Evolutionary conservation across 2,329 filamentous ascomycete genomes (phyloP), one percentile per base, ranked within the genome.

Genomic region (Talaromyces sp.): DNA sequence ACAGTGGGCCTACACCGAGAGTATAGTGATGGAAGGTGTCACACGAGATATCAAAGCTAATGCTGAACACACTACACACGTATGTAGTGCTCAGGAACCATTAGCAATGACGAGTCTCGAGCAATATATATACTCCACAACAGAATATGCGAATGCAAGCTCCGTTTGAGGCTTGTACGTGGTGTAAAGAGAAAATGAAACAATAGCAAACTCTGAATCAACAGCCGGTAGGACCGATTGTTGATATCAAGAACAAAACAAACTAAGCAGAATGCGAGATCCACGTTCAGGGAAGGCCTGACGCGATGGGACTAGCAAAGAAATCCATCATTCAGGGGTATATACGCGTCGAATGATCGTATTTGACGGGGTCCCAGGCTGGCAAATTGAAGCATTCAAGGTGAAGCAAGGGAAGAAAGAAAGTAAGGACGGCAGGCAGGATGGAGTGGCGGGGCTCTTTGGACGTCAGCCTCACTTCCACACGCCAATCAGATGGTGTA

Each of bases 391-490:
- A 19, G 52, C 11, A 59, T 35, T 52, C 35, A 22, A 8, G 33
- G 11, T 15, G 60, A 22, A 54, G 60, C 31, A 54, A 22, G n/a
- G n/a, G 31, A 39, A 62, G 50, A 25, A 35, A 31, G 58, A 52
- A 60, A 41, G 37, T 47, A 60, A 31, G 41, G 35, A 54, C 39
- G 64, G 39, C 47, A 62, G 60, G 45, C 49, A 49, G 41, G 56
- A 43, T 39, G 61, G 43, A 27, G 27, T 22, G 57, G 45, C 43
- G 50, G 47, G 43, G 19, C 25, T n/a, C 35, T 27, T 22, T 39
- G 22, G 33, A 35, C 27, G 61, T 57, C 61, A 63, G 66, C 66
- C 65, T 67, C 66, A 67, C 66, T 67, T 67, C 62, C 13, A 19
- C 19, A 1, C n/a, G 39, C 66, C 66, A 67, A 62, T 67, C 52